phyloP scores from a whole-genome alignment of 345 rosid genomes.

The Linum trigynum region DNA sequence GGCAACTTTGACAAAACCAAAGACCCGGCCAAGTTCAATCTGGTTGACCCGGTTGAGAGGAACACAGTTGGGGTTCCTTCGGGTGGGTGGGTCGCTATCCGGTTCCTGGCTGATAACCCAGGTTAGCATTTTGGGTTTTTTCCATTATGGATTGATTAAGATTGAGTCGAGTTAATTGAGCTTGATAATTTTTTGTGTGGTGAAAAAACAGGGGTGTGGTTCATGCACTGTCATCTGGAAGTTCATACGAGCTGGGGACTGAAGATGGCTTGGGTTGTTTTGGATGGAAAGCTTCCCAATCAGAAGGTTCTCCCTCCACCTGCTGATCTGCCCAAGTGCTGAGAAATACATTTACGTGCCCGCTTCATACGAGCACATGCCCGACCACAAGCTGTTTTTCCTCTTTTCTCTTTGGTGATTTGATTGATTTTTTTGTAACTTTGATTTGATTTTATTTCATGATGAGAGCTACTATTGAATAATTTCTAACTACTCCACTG shows the following conservation, averaged over 20 bases:
- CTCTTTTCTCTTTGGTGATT: not conserved
- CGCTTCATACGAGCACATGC: too few species aligned
- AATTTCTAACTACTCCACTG: too few species aligned
- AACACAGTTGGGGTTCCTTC: not conserved
- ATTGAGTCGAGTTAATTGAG: too few species aligned
- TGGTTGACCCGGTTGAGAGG: slow-evolving; percentile 4
- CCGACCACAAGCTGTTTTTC: too few species aligned
- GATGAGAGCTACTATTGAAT: too few species aligned
- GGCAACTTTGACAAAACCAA: slow-evolving; percentile 6
- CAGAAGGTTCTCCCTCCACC: slow-evolving; percentile 15
- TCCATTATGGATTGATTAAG: too few species aligned
- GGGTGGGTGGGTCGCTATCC: slow-evolving; percentile 5
- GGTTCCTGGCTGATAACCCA: slow-evolving; percentile 9
- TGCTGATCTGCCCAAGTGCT: slow-evolving; percentile 14
- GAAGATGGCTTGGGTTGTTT: slow-evolving; percentile 14
- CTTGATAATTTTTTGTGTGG: too few species aligned
- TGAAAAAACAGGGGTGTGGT: slow-evolving; percentile 16
- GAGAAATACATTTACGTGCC: not conserved
- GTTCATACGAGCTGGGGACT: slow-evolving; percentile 14
- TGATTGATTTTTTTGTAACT: too few species aligned
- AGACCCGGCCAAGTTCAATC: slow-evolving; percentile 9
- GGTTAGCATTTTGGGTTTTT: slow-evolving; percentile 10
- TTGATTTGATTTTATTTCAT: too few species aligned
- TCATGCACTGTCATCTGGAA: slow-evolving; percentile 24
- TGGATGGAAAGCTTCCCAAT: slow-evolving; percentile 16